Base-by-base conservation (phyloP, 2,329 filamentous ascomycete genomes). In the Aspergillus calidoustus region DNA sequence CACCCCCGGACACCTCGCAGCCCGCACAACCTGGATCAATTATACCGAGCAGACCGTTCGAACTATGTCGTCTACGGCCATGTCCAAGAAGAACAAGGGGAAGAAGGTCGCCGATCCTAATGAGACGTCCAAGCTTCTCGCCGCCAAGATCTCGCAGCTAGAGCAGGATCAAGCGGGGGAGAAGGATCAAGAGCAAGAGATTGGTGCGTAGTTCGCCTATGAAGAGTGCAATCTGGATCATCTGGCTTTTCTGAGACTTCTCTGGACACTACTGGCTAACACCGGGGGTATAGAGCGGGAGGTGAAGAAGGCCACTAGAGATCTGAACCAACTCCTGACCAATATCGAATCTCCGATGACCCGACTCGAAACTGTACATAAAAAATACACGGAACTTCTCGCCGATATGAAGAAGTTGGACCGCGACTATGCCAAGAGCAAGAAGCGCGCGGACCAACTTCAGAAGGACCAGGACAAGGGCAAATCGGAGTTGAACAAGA, bases 391-490 rank as follows among this genome's bases (percentile, higher is more conserved):
- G 64, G 93, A 98, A 72, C 86, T 98, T 4, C 83, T 98, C 61
- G 89, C 91, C 57, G 93, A 97, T 63, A 96, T 98, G 92, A 97
- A 97, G 79, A 90, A 93, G 59, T 85, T 96, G 63, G 94, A 99
- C 77, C 90, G 93, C 63, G 95, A 99, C 65, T 93, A 96, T 73
- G 86, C 91, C 64, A 98, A 97, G 80, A 95, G 94, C 71, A 98
- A 97, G 83, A 96, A 97, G 78, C 90, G 93, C 25, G 92, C 91
- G 28, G 95, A 99, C 75, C 90, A 92, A 72, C 79, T 99, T 59
- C 95, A 99, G 77, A 99, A 98, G 76, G 95, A 99, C 72, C 96
- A 96, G 77, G 95, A 99, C 75, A 89, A 91, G 68, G 90, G 91
- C 60, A 88, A 93, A 70, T 91, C 89, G 51, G 95, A 99, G 76